Evolutionary conservation across 257 asterid genomes (phyloP), one percentile per base, ranked within the genome.

Genomic region (Avicennia marina): DNA sequence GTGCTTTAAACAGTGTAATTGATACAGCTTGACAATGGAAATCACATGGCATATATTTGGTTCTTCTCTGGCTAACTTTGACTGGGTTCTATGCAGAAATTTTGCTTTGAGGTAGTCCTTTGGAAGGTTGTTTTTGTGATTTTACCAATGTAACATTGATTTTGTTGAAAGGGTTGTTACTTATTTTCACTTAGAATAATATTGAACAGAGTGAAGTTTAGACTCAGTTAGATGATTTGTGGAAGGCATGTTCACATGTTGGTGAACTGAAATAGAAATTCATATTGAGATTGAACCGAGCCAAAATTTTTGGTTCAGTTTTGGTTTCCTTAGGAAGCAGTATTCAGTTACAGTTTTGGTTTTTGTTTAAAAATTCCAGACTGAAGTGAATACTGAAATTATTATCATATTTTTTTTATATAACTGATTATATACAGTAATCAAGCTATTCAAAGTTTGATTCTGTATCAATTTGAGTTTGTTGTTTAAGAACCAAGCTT

Each of bases 401-500:
- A 3, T 29, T 29, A 29, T 2, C 7, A 2, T 29, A 29, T 29
- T 2, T 29, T 29, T n/a, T 29, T 29, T 29, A 29, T 7, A 7
- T 7, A 29, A 3, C 33, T 29, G 33, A 29, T 3, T 3, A 29
- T n/a, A n/a, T n/a, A n/a, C n/a, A n/a, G n/a, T n/a, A n/a, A n/a
- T n/a, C n/a, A n/a, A n/a, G n/a, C n/a, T 50, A 29, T 33, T 41
- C 11, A 22, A 48, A 56, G 48, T 39, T 50, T 25, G n/a, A n/a
- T n/a, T 42, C 21, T 44, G 19, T 33, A 40, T 45, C 50, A 13
- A 31, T 56, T 56, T 47, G 34, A 49, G 39, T 47, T 27, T 27
- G 51, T 65, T 47, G 59, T 56, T 26, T 48, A 13, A 12, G 10
- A 29, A 27, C 50, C 58, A 29, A 39, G 65, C 31, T 39, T 34